A percentile compares a stretch with the other conserved stretches of the same genome.
These are phyloP conservation scores for Daldinia grandis DNA, from an alignment of 495 filamentous ascomycete genomes.

Conservation along the genomic window DNA sequence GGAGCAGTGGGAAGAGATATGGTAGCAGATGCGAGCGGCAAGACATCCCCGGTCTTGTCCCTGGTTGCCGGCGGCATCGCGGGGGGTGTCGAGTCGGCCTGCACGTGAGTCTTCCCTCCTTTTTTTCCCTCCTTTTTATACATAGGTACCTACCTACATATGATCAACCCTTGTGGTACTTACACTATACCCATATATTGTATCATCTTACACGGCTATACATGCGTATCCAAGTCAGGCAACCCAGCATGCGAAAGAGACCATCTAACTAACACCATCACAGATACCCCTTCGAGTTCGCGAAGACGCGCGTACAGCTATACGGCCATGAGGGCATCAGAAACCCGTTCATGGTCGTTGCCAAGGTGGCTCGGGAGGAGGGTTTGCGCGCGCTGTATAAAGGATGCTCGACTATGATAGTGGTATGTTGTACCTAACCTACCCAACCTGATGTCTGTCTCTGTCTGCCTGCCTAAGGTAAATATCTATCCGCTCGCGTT, in stretches of 20 bases:
- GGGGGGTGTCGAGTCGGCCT: slow-evolving; percentile 62
- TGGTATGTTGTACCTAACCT: too few species aligned
- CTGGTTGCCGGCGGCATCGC: slow-evolving; percentile 64
- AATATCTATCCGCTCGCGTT: not conserved
- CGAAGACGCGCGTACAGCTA: slow-evolving; percentile 71
- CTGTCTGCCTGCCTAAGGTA: not conserved
- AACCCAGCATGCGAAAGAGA: not conserved
- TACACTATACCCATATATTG: not conserved
- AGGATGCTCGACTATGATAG: slow-evolving; percentile 68
- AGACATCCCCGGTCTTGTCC: slow-evolving; percentile 56
- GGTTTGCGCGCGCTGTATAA: slow-evolving; percentile 68
- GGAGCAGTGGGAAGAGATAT: too few species aligned
- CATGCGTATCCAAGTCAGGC: not conserved
- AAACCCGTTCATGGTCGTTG: slow-evolving; percentile 63
- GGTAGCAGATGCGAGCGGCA: slow-evolving; percentile 36
- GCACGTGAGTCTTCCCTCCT: slow-evolving; percentile 47
- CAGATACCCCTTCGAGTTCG: slow-evolving; percentile 71
- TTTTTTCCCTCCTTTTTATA: not conserved
- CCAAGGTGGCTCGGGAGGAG: slow-evolving; percentile 53
- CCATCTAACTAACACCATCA: not conserved
- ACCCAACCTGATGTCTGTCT: not conserved
- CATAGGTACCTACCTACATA: too few species aligned
- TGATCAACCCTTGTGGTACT: too few species aligned
- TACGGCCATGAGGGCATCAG: slow-evolving; percentile 53
- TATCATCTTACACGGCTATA: too few species aligned